Base-by-base conservation (phyloP, 1,284 basidiomycete genomes). In the Ceratobasidium sp. region DNA sequence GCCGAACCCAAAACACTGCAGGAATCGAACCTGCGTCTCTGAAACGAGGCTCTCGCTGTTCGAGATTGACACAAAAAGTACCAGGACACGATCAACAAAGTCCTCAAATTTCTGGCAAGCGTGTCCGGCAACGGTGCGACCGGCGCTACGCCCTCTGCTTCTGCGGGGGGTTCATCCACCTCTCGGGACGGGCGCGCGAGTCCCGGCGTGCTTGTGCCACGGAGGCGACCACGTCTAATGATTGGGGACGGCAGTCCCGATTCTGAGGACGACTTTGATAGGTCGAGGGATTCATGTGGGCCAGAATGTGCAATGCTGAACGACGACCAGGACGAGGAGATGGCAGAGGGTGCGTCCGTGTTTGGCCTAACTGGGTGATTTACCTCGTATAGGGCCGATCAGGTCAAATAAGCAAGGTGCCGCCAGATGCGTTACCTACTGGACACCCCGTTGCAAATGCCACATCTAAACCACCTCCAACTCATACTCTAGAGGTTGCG, bases 71-170 rank as follows among this genome's bases (percentile, higher is more conserved):
- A 97, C 67, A 92, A 95, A 83, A 95, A 95, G 83, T 96, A 98
- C 82, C 94, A 98, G 83, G 97, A 99, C 84, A 98, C 96, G n/a
- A 97, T 99, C 83, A 97, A 98, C 84, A 89, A 95, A 78, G 98
- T 99, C 80, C 89, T 99, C 80, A 94, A 96, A 79, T 99, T 99
- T 86, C 87, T 99, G 68, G 97, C 96, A n/a, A 93, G 96, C 40
- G 93, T 98, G 1, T 99, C 98, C 86, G 96, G 96, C 2, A 89
- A 88, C 61, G 88, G 88, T 69, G 85, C 87, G 7, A 81, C 81
- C 53, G 79, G 78, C 0, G 86, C 86, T 23, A 67, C 86, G 81
- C 46, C 83, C 84, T 61, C 85, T 85, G 66, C 86, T 84, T 75
- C 89, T 88, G 81, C 87, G 88, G 73, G 88, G 89, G 73, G 86